Percentiles rank a stretch among this genome's conserved stretches.
Conservation (phyloP, 192 early-diverging fungal genomes). For the Coemansia sp. region DNA sequence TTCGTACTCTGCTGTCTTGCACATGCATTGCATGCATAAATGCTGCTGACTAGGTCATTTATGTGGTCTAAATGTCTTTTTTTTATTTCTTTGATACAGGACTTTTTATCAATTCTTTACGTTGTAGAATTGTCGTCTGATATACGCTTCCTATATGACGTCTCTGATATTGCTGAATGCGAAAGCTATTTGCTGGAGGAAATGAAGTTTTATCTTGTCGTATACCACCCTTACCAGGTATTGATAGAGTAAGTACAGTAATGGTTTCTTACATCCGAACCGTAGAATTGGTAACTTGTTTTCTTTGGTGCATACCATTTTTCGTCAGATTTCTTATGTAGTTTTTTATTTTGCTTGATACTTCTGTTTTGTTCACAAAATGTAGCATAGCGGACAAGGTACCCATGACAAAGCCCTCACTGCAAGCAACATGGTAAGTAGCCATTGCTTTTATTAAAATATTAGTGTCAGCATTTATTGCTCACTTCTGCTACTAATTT, state of each 20-base stretch:
- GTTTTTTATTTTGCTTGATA: neutral
- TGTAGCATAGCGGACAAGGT: slow-evolving; percentile 37
- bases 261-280: too few species aligned
- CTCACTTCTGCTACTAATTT: neutral
- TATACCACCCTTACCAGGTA: slow-evolving; percentile 85
- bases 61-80: neutral
- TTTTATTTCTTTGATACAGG: neutral
- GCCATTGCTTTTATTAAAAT: too few species aligned
- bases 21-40: slow-evolving; percentile 1
- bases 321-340: neutral
- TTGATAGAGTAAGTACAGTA: slow-evolving; percentile 61
- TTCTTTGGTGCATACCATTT: neutral
- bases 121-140: slow-evolving; percentile 32
- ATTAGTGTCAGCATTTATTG: too few species aligned
- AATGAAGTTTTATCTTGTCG: slow-evolving; percentile 84
- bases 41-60: neutral
- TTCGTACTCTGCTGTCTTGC: neutral
- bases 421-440: slow-evolving; percentile 57
- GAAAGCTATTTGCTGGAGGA: slow-evolving; percentile 92
- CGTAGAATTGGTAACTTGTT: neutral
- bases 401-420: slow-evolving; percentile 31
- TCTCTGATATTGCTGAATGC: slow-evolving; percentile 80
- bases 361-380: neutral
- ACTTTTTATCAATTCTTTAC: neutral
- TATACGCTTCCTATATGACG: slow-evolving; percentile 62